Percentiles rank a stretch among this genome's conserved stretches.
Evolutionary conservation across 768 basidiomycete species (phyloP).

Genomic region (Grammothele lineata): DNA sequence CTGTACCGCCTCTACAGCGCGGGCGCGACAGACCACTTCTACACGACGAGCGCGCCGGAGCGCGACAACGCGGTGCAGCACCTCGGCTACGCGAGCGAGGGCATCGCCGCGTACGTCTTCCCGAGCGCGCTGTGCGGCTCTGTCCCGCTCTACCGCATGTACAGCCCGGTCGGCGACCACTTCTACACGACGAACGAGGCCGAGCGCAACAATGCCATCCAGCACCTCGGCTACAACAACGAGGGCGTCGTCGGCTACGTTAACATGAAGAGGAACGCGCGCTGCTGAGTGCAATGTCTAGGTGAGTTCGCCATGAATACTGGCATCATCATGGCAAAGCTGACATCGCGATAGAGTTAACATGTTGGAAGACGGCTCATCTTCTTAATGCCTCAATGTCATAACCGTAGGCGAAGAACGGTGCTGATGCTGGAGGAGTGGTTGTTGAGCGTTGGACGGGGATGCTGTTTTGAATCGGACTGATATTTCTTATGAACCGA

Average conservation of each 20-base stretch:
- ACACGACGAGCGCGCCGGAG: constrained; percentile 9
- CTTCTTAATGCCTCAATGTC: too few relatives aligned
- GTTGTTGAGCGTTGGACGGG: too few relatives aligned
- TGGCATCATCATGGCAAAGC: too few relatives aligned
- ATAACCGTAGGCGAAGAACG: too few relatives aligned
- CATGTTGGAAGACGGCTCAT: too few relatives aligned
- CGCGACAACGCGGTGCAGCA: not conserved
- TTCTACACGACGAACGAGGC: constrained; percentile 18
- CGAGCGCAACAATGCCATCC: constrained; percentile 13
- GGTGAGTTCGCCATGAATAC: too few relatives aligned
- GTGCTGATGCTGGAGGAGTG: too few relatives aligned
- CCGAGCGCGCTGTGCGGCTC: constrained; percentile 4
- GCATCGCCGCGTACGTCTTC: constrained; percentile 7
- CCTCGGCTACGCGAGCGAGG: constrained; percentile 3
- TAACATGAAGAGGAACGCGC: not conserved
- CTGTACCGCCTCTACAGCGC: constrained; percentile 12
- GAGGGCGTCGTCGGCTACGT: constrained; percentile 16
- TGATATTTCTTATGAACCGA: too few relatives aligned
- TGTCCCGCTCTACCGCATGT: constrained; percentile 20
- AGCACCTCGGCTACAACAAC: constrained; percentile 5
- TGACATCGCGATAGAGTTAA: too few relatives aligned
- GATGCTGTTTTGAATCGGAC: too few relatives aligned
- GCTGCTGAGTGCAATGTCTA: not conserved
- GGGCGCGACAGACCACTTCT: constrained; percentile 11
- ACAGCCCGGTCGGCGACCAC: constrained; percentile 12